Evolutionary conservation across 2,329 filamentous ascomycete genomes (phyloP).

Genomic region (Exophiala spinifera): DNA sequence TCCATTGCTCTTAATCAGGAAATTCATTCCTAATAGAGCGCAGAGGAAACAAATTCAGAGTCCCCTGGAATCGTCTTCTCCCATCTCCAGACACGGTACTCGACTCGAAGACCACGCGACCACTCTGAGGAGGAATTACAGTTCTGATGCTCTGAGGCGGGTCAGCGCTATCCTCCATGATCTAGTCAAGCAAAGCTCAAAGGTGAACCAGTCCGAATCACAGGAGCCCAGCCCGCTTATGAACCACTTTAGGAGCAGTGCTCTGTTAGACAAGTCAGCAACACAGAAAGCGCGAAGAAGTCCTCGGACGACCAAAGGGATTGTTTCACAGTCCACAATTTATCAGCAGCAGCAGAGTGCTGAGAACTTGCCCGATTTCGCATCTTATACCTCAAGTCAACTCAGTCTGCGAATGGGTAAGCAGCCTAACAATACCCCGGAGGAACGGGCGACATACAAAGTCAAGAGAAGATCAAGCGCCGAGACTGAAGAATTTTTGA

Average conservation of each 20-base stretch:
- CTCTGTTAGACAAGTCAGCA: constrained; percentile 10
- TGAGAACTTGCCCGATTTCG: constrained; percentile 6
- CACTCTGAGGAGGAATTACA: constrained; percentile 22
- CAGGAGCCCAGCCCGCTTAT: constrained; percentile 4
- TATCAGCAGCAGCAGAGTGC: constrained; percentile 1
- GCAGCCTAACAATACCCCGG: constrained; percentile 27
- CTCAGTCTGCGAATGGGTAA: constrained; percentile 20
- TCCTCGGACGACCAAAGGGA: constrained; percentile 6
- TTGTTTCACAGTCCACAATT: constrained; percentile 2
- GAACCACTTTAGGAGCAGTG: constrained; percentile 11
- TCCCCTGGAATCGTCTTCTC: background rate
- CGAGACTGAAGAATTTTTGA: constrained; percentile 29
- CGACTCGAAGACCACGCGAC: constrained; percentile 19
- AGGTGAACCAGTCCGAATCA: background rate
- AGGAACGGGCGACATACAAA: constrained; percentile 28
- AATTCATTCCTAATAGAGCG: constrained; percentile 9
- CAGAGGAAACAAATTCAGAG: background rate
- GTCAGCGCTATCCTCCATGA: constrained; percentile 24
- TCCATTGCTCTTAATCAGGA: constrained; percentile 13
- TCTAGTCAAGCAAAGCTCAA: constrained; percentile 3
- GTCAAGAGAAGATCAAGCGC: constrained; percentile 28
- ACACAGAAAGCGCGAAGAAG: background rate
- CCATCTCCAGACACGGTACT: background rate
- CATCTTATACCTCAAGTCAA: constrained; percentile 26
- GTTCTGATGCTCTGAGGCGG: constrained; percentile 18